A percentile compares a stretch with the other conserved stretches of the same genome.
phyloP scores from a whole-genome alignment of 2,329 filamentous ascomycete species.

The Byssochlamys sp. region DNA sequence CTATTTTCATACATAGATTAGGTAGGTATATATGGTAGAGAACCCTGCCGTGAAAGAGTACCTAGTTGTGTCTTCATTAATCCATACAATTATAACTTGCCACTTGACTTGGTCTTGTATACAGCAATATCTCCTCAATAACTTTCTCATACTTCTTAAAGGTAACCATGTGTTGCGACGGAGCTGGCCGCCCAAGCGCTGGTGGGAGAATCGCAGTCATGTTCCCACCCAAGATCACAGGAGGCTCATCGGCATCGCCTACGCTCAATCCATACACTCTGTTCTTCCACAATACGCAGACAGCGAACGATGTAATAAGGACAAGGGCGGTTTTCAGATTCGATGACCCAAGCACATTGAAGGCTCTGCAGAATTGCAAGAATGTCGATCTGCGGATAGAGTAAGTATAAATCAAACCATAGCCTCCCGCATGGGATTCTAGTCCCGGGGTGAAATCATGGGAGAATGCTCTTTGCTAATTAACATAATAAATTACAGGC shows the following conservation, averaged over 20 bases:
- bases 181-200: slow-evolving; percentile 39
- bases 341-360: slow-evolving; percentile 13
- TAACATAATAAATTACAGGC: slow-evolving; percentile 7
- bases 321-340: slow-evolving; percentile 20
- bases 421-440: not conserved
- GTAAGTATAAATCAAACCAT: slow-evolving; percentile 11
- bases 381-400: slow-evolving; percentile 24
- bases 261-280: slow-evolving; percentile 19
- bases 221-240: slow-evolving; percentile 11
- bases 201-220: slow-evolving; percentile 27
- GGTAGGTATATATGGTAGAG: not conserved
- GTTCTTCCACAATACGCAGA: slow-evolving; percentile 17
- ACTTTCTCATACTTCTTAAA: not conserved
- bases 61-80: not conserved
- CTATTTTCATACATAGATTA: not conserved
- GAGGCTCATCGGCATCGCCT: slow-evolving; percentile 3
- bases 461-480: not conserved
- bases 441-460: too few relatives aligned
- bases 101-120: not conserved
- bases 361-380: slow-evolving; percentile 10
- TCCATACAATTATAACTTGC: not conserved
- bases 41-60: not conserved
- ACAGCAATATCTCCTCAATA: not conserved
- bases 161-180: slow-evolving; percentile 40
- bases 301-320: not conserved